Evolutionary conservation across 2,329 filamentous ascomycete species (phyloP), one percentile per base, ranked within the genome.

Genomic region (Epicoccum sorghinum): DNA sequence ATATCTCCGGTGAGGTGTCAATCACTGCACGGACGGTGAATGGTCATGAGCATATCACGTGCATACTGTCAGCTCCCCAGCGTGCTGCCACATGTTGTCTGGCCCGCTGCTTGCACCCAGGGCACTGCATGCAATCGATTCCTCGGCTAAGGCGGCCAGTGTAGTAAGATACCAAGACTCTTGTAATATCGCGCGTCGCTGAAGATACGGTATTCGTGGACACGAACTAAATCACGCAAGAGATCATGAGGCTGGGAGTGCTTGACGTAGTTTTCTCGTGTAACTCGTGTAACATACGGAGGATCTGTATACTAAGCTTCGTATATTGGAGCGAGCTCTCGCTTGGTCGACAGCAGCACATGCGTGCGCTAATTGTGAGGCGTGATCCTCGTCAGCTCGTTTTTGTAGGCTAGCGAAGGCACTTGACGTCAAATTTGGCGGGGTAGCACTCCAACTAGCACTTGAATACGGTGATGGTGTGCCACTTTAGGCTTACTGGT

Each of bases 311-410:
- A 44, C 35, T 41, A 40, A 42, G 32, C 30, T 50, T 55, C 24
- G 42, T 44, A 35, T 29, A 22, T 22, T 39, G 25, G 44, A 35
- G 23, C 32, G 43, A 52, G 37, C 13, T 5, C 7, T 32, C 52
- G 35, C 56, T 47, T 43, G 37, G 49, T 58, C 53, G 61, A 60
- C 60, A 53, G 40, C 57, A 60, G 41, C 58, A 65, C 56, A 52
- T 44, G 55, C 49, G 38, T 57, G 40, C 35, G 44, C 53, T 45
- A 60, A 29, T 61, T 29, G 43, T 18, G 44, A 42, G 38, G 29
- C 41, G 45, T 44, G 35, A 49, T 52, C 41, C 30, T 47, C 49
- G 41, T 49, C 52, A 54, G 52, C 52, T 50, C 32, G 41, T 6
- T 33, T 47, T 29, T 55, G 46, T 50, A 47, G 32, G 27, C 42